A percentile compares a stretch with the other conserved stretches of the same genome.
These are phyloP conservation scores for Leishmania martiniquensis DNA, from an alignment of 208 protist species.

Conservation along the genomic window DNA sequence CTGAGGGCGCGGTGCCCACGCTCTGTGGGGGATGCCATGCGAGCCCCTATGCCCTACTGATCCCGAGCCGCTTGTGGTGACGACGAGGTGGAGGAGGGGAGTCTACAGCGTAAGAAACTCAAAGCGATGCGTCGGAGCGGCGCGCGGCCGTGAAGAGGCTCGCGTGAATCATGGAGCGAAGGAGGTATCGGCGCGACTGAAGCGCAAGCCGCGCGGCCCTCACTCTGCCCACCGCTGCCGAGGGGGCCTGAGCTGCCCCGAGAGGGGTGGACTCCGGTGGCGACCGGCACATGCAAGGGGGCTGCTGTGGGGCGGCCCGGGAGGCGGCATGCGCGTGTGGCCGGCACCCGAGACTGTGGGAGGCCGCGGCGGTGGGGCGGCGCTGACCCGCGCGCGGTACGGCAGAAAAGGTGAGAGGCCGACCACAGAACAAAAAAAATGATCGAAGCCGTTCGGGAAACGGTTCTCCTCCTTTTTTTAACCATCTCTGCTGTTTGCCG, in stretches of 20 bases:
- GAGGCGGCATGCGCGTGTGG: neutral
- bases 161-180: neutral
- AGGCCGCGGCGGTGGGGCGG: neutral
- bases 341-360: neutral
- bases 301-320: neutral
- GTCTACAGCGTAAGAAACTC: too few relatives aligned
- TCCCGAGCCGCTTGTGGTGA: neutral
- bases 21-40: too few relatives aligned
- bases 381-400: neutral
- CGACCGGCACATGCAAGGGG: neutral
- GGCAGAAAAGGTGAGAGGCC: too few relatives aligned
- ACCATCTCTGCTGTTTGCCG: too few relatives aligned
- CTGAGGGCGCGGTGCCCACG: neutral
- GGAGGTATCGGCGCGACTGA: neutral
- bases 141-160: neutral
- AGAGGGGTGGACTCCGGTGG: neutral
- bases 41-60: neutral
- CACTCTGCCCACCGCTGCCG: neutral
- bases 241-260: neutral
- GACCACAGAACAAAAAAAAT: too few relatives aligned
- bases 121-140: neutral
- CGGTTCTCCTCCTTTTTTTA: neutral
- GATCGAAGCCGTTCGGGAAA: too few relatives aligned
- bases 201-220: neutral
- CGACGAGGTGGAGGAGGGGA: too few relatives aligned